Evolutionary conservation across 768 basidiomycete species (phyloP), one percentile per base, ranked within the genome.

Genomic region (Pholiota microspora): DNA sequence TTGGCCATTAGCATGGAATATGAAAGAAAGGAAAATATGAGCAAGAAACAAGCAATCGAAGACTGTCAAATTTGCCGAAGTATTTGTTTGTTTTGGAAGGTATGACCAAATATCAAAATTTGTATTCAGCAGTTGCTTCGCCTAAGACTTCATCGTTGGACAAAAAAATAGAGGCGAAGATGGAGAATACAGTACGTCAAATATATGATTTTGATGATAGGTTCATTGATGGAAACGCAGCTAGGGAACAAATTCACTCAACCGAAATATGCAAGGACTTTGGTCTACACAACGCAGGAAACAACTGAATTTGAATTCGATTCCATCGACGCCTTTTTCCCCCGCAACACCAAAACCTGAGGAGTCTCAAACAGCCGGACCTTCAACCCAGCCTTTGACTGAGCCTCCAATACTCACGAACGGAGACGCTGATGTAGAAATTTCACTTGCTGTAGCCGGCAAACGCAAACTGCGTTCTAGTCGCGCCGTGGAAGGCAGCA

Each of bases 261-360:
- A 92, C 69, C 76, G 78, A 53, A 88, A 88, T 21, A 88, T 90
- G 84, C 89, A 89, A 68, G 84, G 82, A 21, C 76, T 89, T 16
- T 92, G 90, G 90, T 81, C 85, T 0, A 76, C 71, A 9, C 88
- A 91, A 51, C 74, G 85, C 35, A 78, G 79, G 24, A 76, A 73
- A n/a, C 85, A 79, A 65, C 48, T 92, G 10, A 92, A 92, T 60
- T 71, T 91, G 52, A 92, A 92, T 58, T 67, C 73, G 56, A 55
- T 69, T 4, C 60, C 69, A 18, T 56, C 71, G 44, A 69, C 59
- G 31, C 62, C 64, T 15, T 61, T 71, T 4, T 53, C 28, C 9
- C 49, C 61, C 16, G 16, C 64, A 7, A 49, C 62, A 16, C 49
- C 66, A 2, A 16, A 56, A 8, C 53, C 56, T n/a, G 63, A 61